phyloP scores from a whole-genome alignment of 345 rosid genomes.

The Hibiscus tridactylites region DNA sequence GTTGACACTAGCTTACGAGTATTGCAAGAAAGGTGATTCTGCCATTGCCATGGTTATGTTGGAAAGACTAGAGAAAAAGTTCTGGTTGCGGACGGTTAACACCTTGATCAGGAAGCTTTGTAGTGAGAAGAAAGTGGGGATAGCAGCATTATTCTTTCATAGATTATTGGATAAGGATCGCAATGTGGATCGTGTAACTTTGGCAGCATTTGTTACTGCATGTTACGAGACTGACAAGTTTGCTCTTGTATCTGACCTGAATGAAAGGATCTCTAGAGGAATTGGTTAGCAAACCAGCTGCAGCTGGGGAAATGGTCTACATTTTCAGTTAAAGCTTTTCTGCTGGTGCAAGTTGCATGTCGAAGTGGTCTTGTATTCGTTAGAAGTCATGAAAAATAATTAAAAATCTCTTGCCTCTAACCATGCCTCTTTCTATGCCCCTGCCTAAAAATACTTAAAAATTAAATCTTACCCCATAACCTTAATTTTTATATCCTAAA shows the following conservation, averaged over 20 bases:
- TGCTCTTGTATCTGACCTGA: constrained; percentile 19
- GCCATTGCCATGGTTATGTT: constrained; percentile 71
- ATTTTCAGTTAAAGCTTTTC: not conserved
- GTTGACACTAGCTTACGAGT: constrained; percentile 74
- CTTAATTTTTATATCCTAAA: too few relatives aligned
- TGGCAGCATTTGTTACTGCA: constrained; percentile 66
- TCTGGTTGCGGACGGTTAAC: constrained; percentile 69
- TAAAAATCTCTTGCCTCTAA: too few relatives aligned
- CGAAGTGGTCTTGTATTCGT: too few relatives aligned
- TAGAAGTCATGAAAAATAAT: too few relatives aligned
- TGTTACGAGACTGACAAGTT: constrained; percentile 69
- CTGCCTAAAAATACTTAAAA: too few relatives aligned
- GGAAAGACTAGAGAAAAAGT: constrained; percentile 66
- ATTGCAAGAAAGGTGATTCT: constrained; percentile 67
- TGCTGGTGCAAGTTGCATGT: too few relatives aligned
- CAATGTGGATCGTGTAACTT: constrained; percentile 48
- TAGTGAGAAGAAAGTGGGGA: constrained; percentile 74
- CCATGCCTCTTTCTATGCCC: too few relatives aligned
- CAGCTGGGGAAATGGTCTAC: not conserved
- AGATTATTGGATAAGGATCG: constrained; percentile 51
- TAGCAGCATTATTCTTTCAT: constrained; percentile 69
- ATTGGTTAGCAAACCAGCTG: too few relatives aligned
- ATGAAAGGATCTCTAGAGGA: too few relatives aligned
- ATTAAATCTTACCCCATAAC: too few relatives aligned
- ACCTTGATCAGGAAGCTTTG: constrained; percentile 80